Conservation (phyloP, 1,284 basidiomycete genomes). For the Heterobasidion irregulare region DNA sequence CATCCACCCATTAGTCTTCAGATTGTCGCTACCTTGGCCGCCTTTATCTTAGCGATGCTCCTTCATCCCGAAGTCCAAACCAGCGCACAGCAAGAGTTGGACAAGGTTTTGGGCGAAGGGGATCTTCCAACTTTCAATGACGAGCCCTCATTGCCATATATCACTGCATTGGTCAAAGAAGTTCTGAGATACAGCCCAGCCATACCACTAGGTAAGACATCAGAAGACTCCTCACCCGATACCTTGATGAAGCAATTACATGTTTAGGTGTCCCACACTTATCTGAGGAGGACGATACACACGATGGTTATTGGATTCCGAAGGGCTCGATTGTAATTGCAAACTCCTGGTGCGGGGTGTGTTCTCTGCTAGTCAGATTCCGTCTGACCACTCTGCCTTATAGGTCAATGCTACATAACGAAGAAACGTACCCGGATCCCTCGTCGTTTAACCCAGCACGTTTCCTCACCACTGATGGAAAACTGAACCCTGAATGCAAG, state of each 20-base stretch:
- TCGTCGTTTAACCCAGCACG: constrained; percentile 19
- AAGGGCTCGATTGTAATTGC: constrained; percentile 1
- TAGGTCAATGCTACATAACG: constrained; percentile 16
- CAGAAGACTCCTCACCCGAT: not conserved
- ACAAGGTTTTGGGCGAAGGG: constrained; percentile 4
- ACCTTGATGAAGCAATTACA: not conserved
- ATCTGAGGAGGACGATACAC: constrained; percentile 5
- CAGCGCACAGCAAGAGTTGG: constrained; percentile 6
- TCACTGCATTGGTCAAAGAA: constrained; percentile 15
- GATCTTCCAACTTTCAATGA: constrained; percentile 8
- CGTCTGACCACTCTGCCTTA: not conserved
- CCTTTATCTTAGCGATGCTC: not conserved
- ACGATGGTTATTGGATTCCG: constrained; percentile 10
- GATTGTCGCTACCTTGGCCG: not conserved
- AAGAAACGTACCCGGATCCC: constrained; percentile 17
- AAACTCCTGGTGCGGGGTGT: constrained; percentile 3
- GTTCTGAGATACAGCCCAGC: constrained; percentile 7
- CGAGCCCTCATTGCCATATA: constrained; percentile 16
- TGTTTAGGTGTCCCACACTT: constrained; percentile 1
- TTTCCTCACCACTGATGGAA: constrained; percentile 13
- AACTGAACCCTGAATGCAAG: constrained; percentile 4
- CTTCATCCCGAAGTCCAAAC: constrained; percentile 5
- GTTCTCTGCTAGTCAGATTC: not conserved
- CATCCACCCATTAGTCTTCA: not conserved
- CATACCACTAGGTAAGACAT: constrained; percentile 1